Conservation (phyloP, 805 yeast species). For the Pichia cabralensis region DNA sequence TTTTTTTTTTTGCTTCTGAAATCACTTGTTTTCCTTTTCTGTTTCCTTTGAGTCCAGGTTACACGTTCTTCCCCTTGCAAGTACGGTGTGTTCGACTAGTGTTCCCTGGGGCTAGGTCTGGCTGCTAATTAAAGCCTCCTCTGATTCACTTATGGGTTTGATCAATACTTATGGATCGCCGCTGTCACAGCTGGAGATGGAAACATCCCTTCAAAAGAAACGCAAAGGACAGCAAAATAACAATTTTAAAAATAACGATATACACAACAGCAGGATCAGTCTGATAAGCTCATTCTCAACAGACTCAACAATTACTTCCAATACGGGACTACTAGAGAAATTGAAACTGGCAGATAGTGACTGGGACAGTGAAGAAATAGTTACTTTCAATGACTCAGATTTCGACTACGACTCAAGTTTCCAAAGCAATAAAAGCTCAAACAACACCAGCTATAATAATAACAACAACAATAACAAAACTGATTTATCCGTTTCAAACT, state of each 20-base stretch:
- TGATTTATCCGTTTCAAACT: constrained; percentile 19
- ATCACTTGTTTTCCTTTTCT: too few species aligned
- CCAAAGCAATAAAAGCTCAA: not conserved
- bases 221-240: constrained; percentile 4
- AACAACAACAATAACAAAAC: not conserved
- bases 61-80: too few species aligned
- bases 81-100: too few species aligned
- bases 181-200: not conserved
- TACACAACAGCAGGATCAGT: not conserved
- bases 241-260: not conserved
- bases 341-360: constrained; percentile 25
- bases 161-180: not conserved
- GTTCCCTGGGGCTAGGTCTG: too few species aligned
- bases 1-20: too few species aligned
- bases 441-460: not conserved
- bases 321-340: constrained; percentile 26
- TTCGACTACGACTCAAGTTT: not conserved
- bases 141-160: too few species aligned
- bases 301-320: constrained; percentile 14
- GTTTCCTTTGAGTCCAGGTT: constrained; percentile 28
- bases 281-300: constrained; percentile 1
- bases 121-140: too few species aligned
- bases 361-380: constrained; percentile 12
- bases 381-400: not conserved
- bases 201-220: not conserved